Base-by-base conservation (phyloP, 2,329 filamentous ascomycete genomes). In the Fusarium annulatum region DNA sequence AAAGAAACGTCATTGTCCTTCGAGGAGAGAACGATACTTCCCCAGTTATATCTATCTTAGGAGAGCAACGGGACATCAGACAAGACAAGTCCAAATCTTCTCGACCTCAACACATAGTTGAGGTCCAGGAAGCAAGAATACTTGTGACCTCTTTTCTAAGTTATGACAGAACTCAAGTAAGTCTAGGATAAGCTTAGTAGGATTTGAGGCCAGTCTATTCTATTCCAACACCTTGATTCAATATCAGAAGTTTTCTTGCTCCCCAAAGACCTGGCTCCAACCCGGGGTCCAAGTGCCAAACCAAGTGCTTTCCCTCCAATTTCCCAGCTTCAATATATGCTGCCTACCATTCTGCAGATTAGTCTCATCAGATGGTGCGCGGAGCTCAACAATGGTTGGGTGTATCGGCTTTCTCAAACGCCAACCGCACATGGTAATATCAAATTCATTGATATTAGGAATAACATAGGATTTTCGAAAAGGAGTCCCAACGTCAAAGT, bases 31-130 rank as follows among this genome's bases (percentile, higher is more conserved):
- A 6, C 7, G 19, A 19, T 16, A 21, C 6, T 10, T 21, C 6
- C 26, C 3, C 12, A 0, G 0, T 12, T 7, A 2, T 33, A n/a
- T n/a, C 19, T 33, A 3, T 6, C 10, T 18, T 3, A 10, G 10
- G 28, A n/a, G 21, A 33, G 0, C 7, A 33, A 9, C 46, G 28
- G n/a, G 28, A 12, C 10, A n/a, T 6, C 46, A 18, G 28, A 49
- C 15, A 10, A 12, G 46, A 2, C 11, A n/a, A 21, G 3, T 18
- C 14, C 5, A 21, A 15, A 16, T 30, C 19, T 30, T 2, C 45
- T 30, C 7, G 28, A 18, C 28, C 28, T 30, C 5, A 9, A 18
- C 4, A 26, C 5, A 16, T 15, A 23, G 19, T 21, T 14, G 26
- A 48, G 45, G 19, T 28, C 12, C 12, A 21, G 18, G 26, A 5